Evolutionary conservation across 352 stramenopile species (phyloP), one percentile per base, ranked within the genome.

Genomic region (Pythium utonaiense): DNA sequence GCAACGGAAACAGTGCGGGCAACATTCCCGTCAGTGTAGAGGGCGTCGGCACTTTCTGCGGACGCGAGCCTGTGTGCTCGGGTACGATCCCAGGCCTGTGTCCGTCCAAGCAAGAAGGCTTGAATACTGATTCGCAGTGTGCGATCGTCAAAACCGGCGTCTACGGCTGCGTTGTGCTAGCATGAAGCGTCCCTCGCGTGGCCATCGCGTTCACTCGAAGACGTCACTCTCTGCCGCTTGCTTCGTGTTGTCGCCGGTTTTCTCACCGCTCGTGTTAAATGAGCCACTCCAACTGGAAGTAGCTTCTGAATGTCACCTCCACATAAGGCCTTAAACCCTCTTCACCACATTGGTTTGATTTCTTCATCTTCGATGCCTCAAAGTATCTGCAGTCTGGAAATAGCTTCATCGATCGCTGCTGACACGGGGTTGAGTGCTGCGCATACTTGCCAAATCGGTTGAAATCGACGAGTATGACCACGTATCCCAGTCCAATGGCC

Each of bases 161-260:
- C 19, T 55, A 55, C 44, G 55, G 55, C 55, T 62, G 55, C 19
- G 55, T 60, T 13, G n/a, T 58, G 31, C 28, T 53, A 14, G 45
- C 24, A 19, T 53, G 24, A 53, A 34, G 40, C 40, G n/a, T n/a
- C n/a, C n/a, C n/a, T n/a, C n/a, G n/a, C n/a, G n/a, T n/a, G n/a
- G n/a, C n/a, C n/a, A n/a, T n/a, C n/a, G n/a, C n/a, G n/a, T n/a
- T n/a, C n/a, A n/a, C n/a, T n/a, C n/a, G 40, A 47, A 47, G 40
- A n/a, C 5, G 6, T 6, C n/a, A n/a, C n/a, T n/a, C n/a, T n/a
- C n/a, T n/a, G n/a, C 40, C 40, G n/a, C 38, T 22, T 47, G 40
- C 40, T 21, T 24, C 6, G 40, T 47, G 10, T 27, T 47, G 40
- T 47, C 40, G 40, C 40, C 27, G 40, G 24, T 47, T 2, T 21